Evolutionary conservation across 2,329 filamentous ascomycete genomes (phyloP).

Genomic region (Apiospora saccharicola): DNA sequence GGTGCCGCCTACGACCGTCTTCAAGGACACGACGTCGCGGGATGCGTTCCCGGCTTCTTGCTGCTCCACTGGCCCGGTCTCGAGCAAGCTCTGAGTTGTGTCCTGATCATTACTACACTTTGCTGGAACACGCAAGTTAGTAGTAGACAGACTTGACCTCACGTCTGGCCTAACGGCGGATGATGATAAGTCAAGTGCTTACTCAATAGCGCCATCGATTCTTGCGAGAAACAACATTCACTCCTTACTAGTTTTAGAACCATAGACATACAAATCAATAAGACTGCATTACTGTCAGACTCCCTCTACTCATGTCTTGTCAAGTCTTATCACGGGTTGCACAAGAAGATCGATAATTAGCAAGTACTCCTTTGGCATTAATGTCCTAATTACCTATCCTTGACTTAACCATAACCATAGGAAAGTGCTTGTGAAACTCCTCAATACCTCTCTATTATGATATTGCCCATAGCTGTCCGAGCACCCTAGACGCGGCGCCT

Average conservation of each 20-base stretch:
- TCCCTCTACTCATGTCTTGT: no score
- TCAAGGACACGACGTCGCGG: constrained; percentile 23
- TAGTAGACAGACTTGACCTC: no score
- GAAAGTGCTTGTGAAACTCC: not conserved
- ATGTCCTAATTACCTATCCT: not conserved
- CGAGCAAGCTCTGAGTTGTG: not conserved
- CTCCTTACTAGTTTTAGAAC: not conserved
- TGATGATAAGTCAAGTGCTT: not conserved
- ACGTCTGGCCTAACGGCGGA: not conserved
- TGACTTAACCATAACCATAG: not conserved
- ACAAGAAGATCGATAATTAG: not conserved
- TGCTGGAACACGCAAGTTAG: not conserved
- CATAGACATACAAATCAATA: not conserved
- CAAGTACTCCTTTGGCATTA: not conserved
- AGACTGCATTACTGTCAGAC: no score
- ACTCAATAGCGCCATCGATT: not conserved
- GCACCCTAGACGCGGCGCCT: not conserved
- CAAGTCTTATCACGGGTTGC: not conserved
- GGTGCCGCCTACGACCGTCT: constrained; percentile 26
- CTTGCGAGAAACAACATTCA: not conserved
- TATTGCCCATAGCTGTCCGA: not conserved
- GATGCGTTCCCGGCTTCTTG: constrained; percentile 21
- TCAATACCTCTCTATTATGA: not conserved
- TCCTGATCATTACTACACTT: not conserved
- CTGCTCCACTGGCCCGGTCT: not conserved